Conservation (phyloP, 306 rosid species). For the Glycine tomentella region DNA sequence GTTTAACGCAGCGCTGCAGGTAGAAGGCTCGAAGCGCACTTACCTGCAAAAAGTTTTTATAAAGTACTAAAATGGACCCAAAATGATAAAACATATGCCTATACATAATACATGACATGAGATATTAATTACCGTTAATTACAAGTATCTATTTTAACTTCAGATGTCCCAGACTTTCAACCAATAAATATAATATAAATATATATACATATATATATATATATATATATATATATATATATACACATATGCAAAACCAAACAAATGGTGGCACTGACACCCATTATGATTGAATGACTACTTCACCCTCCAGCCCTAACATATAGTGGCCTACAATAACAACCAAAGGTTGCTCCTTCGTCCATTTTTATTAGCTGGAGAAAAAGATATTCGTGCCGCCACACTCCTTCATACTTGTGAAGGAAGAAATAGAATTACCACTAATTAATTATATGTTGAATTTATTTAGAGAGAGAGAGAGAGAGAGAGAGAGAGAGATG, state of each 20-base stretch:
- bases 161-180: no score
- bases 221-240: no score
- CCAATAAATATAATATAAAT: no score
- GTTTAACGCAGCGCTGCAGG: no score
- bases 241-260: no score
- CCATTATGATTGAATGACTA: neutral
- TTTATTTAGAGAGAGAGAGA: neutral
- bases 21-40: no score
- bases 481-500: neutral
- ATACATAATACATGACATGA: neutral
- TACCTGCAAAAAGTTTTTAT: no score
- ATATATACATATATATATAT: no score
- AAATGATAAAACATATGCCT: no score
- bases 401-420: neutral
- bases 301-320: neutral
- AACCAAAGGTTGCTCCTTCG: neutral
- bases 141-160: no score
- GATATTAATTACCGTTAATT: neutral
- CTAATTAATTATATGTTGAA: neutral
- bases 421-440: neutral
- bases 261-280: neutral
- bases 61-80: no score
- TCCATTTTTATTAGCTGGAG: slow-evolving; percentile 2
- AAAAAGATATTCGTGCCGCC: neutral
- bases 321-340: no score